Evolutionary conservation across 768 basidiomycete genomes (phyloP), one percentile per base, ranked within the genome.

Genomic region (Lentinula lateritia): DNA sequence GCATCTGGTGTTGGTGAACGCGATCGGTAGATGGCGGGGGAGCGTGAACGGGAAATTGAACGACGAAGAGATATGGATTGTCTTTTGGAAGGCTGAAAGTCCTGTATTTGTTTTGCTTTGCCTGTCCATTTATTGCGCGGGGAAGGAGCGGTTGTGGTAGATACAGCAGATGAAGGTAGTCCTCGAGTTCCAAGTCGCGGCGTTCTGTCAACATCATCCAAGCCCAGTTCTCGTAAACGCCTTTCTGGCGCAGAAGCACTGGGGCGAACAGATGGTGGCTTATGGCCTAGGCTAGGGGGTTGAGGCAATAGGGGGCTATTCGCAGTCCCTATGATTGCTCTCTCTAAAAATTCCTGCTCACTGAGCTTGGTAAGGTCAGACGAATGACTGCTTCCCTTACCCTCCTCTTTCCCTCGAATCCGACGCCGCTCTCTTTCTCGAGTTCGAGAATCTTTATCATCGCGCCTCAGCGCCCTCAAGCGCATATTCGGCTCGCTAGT

Each of bases 401-500:
- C 55, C 6, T 43, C 55, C 23, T n/a, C 55, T 12, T 42, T 42
- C 12, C 18, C 20, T 8, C 38, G 36, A 13, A 36, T 13, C 5
- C 35, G 32, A 35, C 50, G 32, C 16, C 38, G 35, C 38, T 39
- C 41, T 42, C 41, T 42, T 20, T 43, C 55, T 43, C 55, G 38
- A 13, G 50, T n/a, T 12, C 50, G 28, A 6, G 28, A 28, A 23
- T 41, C 41, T 23, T 41, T 56, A 28, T 28, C 39, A 38, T 56
- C 55, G 6, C 55, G 23, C 28, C n/a, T 41, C 39, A 28, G 20
- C 20, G 39, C 38, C 41, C 18, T 43, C 18, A 56, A 23, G 15
- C 55, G 39, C 41, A 56, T 56, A 43, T 56, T 41, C 8, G 55
- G 55, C 9, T 56, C 55, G 20, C 55, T 56, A 18, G 38, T 56